Conservation (phyloP, 345 rosid genomes). For the Stellera chamaejasme region DNA sequence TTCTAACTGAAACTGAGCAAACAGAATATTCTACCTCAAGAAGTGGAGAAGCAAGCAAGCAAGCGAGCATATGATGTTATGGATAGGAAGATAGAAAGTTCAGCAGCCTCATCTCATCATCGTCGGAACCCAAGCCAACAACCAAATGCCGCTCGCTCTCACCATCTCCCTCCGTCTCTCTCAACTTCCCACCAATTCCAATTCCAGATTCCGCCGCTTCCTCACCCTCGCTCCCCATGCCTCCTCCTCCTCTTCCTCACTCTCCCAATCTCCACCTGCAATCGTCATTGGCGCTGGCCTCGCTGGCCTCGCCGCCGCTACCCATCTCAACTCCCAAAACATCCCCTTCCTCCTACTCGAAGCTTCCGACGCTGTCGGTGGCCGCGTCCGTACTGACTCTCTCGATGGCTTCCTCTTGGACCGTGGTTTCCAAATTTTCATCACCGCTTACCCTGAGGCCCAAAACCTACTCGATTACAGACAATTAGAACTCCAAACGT, state of each 20-base stretch:
- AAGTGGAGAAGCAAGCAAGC: no score
- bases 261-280: conserved; percentile 30
- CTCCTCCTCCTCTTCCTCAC: conserved; percentile 12
- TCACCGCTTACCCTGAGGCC: conserved; percentile 92
- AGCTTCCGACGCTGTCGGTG: conserved; percentile 80
- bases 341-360: conserved; percentile 69
- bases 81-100: no score
- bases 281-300: conserved; percentile 80
- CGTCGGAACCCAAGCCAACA: not conserved
- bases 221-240: conserved; percentile 11
- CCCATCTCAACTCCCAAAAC: conserved; percentile 42
- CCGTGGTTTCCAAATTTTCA: conserved; percentile 96
- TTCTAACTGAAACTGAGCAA: no score
- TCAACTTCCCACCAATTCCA: conserved; percentile 9
- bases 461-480: conserved; percentile 58
- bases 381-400: conserved; percentile 77
- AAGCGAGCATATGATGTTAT: no score
- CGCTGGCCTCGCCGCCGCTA: conserved; percentile 86
- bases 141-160: conserved; percentile 21
- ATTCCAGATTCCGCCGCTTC: conserved; percentile 10
- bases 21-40: no score
- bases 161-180: conserved; percentile 7
- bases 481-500: conserved; percentile 43
- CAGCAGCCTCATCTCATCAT: no score
- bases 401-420: conserved; percentile 82